Evolutionary conservation across 495 filamentous ascomycete genomes (phyloP).

Genomic region (Pyronema domesticum): DNA sequence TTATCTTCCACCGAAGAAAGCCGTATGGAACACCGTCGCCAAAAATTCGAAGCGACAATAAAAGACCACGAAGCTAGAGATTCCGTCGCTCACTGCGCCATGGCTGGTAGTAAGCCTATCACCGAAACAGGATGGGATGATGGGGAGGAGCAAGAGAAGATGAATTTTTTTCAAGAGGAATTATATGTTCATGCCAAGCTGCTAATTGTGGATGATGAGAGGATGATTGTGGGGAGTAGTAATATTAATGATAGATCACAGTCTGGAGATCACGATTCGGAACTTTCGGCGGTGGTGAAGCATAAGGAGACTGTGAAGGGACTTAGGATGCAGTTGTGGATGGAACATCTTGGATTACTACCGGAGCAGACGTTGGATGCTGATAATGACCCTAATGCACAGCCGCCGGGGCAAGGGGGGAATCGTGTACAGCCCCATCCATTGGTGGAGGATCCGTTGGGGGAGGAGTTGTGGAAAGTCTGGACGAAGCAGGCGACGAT

Average conservation of each 20-base stretch:
- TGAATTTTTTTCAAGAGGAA: conserved; percentile 86
- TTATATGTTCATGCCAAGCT: conserved; percentile 79
- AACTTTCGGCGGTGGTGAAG: conserved; percentile 83
- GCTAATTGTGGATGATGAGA: conserved; percentile 65
- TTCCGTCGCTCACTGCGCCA: conserved; percentile 62
- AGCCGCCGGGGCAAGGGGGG: conserved; percentile 51
- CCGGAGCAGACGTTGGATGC: conserved; percentile 48
- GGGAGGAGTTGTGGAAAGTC: conserved; percentile 72
- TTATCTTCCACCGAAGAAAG: not conserved
- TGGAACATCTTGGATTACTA: conserved; percentile 77
- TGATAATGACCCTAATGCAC: conserved; percentile 55
- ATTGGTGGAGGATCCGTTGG: conserved; percentile 55
- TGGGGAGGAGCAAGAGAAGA: conserved; percentile 51
- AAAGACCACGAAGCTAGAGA: conserved; percentile 27
- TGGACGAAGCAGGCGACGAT: conserved; percentile 61
- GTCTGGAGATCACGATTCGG: conserved; percentile 74
- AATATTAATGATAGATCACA: conserved; percentile 94
- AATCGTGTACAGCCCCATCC: conserved; percentile 48
- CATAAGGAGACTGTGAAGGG: conserved; percentile 57
- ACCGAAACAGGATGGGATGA: conserved; percentile 58
- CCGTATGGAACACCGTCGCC: not conserved
- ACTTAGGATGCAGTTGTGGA: conserved; percentile 71
- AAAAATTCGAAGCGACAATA: not conserved
- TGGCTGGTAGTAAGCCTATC: conserved; percentile 49
- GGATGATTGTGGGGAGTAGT: conserved; percentile 66